Evolutionary conservation across 1,284 basidiomycete species (phyloP).

Genomic region (Inonotus hispidus): DNA sequence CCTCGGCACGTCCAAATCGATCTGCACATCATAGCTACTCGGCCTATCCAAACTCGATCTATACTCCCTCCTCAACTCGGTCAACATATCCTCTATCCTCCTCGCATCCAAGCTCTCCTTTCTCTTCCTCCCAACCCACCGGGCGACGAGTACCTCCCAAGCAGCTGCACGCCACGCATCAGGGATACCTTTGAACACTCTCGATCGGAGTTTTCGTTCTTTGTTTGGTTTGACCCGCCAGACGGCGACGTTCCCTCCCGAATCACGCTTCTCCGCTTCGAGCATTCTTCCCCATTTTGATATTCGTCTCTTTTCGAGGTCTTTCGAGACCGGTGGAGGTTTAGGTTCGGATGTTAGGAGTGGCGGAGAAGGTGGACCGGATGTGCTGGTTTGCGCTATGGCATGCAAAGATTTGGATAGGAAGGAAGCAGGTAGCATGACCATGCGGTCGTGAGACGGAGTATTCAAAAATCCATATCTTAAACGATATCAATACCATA

Average conservation of each 20-base stretch:
- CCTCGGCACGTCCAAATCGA: constrained; percentile 95
- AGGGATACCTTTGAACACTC: constrained; percentile 94
- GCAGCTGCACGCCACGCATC: constrained; percentile 93
- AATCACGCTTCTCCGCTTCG: constrained; percentile 57
- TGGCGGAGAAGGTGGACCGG: constrained; percentile 31
- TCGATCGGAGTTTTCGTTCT: constrained; percentile 58
- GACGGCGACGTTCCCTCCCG: constrained; percentile 68
- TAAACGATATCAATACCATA: constrained; percentile 12
- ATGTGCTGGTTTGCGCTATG: constrained; percentile 24
- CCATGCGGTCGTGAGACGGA: constrained; percentile 72
- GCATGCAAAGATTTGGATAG: constrained; percentile 55
- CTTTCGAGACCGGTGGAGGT: constrained; percentile 41
- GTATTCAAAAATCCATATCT: constrained; percentile 85
- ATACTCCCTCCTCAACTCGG: constrained; percentile 44
- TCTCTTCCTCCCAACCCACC: constrained; percentile 42
- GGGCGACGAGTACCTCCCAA: constrained; percentile 71
- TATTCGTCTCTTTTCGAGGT: constrained; percentile 68
- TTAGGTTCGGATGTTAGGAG: constrained; percentile 36
- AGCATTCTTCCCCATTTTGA: constrained; percentile 91
- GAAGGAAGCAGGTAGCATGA: constrained; percentile 59
- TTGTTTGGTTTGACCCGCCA: constrained; percentile 69
- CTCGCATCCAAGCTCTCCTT: constrained; percentile 38
- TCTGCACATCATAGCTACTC: constrained; percentile 91
- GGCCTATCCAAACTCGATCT: constrained; percentile 66
- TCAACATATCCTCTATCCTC: constrained; percentile 12